Base-by-base conservation (phyloP, 352 stramenopile species). In the Plasmopara muralis region DNA sequence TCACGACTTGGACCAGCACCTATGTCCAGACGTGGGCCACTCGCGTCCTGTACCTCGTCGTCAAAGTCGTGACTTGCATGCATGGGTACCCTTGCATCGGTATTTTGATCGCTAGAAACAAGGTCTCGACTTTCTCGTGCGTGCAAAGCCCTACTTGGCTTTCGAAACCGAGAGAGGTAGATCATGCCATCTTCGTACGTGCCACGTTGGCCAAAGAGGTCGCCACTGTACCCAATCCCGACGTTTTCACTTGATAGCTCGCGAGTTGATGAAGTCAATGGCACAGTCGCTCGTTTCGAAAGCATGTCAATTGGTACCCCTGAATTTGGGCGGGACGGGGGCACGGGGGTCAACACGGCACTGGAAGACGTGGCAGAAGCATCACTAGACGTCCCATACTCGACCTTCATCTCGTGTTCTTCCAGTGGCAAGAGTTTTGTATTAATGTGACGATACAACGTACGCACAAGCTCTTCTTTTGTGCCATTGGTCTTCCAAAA, bases 401-500 rank as follows among this genome's bases (percentile, higher is more conserved):
- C 20, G 3, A 3, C 3, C 20, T 35, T 35, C 31, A 35, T 86
- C 70, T 79, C 81, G 2, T 74, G 63, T 6, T 25, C 49, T 61
- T 89, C 77, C 31, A 84, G 72, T 6, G 80, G 78, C 25, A 87
- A 83, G 61, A 90, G 84, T 53, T 85, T 93, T 34, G 81, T 85
- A 56, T 92, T 92, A 48, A 95, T 95, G 47, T 94, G 83, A 14
- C 82, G 76, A 43, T 93, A 88, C 4, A 95, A 57, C 12, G 81
- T 93, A 6, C 67, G 75, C 34, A 93, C 83, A 10, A 95, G 77
- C 28, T 95, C 84, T 52, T 95, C 84, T 53, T 93, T 94, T 30
- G 79, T 88, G 30, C 77, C 82, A 66, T 95, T 85, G 9, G 70
- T 91, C 53, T 94, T 95, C 85, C 85, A 95, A 52, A 95, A 95